Base-by-base conservation (phyloP, 2,329 filamentous ascomycete genomes). In the Coniochaeta pulveracea region DNA sequence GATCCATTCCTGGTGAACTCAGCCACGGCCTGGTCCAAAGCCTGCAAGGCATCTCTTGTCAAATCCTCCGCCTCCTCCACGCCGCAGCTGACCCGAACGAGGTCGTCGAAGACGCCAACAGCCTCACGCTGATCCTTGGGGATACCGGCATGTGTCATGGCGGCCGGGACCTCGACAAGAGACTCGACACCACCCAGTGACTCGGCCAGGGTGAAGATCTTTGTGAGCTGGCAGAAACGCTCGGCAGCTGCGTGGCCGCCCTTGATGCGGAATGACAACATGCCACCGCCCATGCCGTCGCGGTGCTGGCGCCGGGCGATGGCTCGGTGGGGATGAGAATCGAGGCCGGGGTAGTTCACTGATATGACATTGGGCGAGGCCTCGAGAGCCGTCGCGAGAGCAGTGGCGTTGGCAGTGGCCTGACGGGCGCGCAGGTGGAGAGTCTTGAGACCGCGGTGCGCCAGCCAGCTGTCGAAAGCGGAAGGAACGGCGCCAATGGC, bases 101-200 rank as follows among this genome's bases (percentile, higher is more conserved):
- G 71, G 56, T 98, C 91, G 52, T 98, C 91, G 50, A 79, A 96
- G 19, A 98, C 86, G 40, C 91, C 91, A 1, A 91, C 86, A 3
- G 80, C 81, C 68, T 98, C 91, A 37, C 91, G 72, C 65, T 93
- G 77, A 40, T 86, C 86, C 54, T 72, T 76, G 32, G 91, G 91
- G 44, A 98, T 98, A 38, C 89, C 91, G 16, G 86, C 84, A 58
- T 98, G 91, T 12, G 91, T 98, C 91, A 98, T 98, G 60, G 78
- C 84, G 48, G 83, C 84, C 15, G 91, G 91, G 3, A 98, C 75
- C 62, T 98, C 91, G 46, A 88, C 80, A 40, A 98, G 67, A 50
- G 75, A 83, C 72, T 98, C 91, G 30, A 98, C 81, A 35, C 89
- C 91, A 39, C 91, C 55, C 16, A 98, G 63, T 38, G 76, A 85